phyloP scores from a whole-genome alignment of 768 basidiomycete species.

The Termitomyces sp. region DNA sequence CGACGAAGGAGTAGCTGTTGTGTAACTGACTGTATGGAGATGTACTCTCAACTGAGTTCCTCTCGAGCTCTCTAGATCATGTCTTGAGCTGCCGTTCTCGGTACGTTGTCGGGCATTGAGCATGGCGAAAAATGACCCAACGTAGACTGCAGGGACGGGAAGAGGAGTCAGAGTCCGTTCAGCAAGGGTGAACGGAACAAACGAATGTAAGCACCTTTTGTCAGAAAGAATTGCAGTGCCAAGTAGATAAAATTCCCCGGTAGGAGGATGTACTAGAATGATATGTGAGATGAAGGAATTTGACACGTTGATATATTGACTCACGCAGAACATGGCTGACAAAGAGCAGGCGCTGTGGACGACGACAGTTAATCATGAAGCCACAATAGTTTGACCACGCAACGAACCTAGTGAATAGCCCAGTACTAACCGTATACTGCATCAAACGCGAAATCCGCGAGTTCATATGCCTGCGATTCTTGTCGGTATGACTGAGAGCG shows the following conservation, averaged over 20 bases:
- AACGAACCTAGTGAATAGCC: conserved; percentile 23
- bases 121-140: conserved; percentile 45
- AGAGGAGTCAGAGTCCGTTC: background rate
- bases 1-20: background rate
- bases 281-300: background rate
- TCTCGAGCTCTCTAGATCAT: conserved; percentile 14
- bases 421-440: conserved; percentile 26
- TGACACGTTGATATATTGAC: conserved; percentile 10
- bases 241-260: conserved; percentile 43
- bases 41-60: conserved; percentile 13
- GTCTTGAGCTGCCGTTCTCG: conserved; percentile 4
- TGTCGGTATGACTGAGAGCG: background rate
- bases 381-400: background rate
- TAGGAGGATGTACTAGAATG: conserved; percentile 37
- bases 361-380: background rate
- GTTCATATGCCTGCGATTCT: conserved; percentile 20
- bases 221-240: conserved; percentile 39
- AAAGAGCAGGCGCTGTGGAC: conserved; percentile 39
- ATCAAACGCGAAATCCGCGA: conserved; percentile 31
- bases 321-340: conserved; percentile 38
- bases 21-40: conserved; percentile 13
- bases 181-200: background rate
- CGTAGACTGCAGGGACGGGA: conserved; percentile 34
- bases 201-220: conserved; percentile 33
- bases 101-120: conserved; percentile 39